phyloP scores from a whole-genome alignment of 495 filamentous ascomycete species.

The Platismatia glauca region DNA sequence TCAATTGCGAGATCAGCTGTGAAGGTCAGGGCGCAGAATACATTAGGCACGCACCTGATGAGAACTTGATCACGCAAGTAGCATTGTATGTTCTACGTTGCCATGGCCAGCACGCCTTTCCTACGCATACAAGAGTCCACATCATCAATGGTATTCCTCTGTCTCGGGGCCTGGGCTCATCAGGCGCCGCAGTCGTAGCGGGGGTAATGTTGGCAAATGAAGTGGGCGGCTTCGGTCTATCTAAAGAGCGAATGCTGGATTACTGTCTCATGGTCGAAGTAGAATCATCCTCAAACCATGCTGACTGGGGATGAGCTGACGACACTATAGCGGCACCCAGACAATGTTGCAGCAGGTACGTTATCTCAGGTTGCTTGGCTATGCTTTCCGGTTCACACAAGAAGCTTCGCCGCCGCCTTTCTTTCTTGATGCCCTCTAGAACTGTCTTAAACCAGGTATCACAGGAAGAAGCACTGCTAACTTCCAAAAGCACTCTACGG shows the following conservation, averaged over 20 bases:
- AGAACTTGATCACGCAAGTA: background rate
- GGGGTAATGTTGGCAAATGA: background rate
- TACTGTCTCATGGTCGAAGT: background rate
- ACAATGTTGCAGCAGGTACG: background rate
- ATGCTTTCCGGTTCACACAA: too few species aligned
- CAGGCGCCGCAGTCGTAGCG: background rate
- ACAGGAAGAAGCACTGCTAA: too few species aligned
- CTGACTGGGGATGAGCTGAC: too few species aligned
- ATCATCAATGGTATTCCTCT: background rate
- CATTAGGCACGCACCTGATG: background rate
- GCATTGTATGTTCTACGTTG: background rate
- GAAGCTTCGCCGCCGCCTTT: too few species aligned
- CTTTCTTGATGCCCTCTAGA: too few species aligned
- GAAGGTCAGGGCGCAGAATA: background rate
- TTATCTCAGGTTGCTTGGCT: too few species aligned
- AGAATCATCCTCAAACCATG: too few species aligned
- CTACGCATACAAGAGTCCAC: background rate
- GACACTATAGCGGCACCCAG: background rate
- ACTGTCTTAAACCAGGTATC: too few species aligned
- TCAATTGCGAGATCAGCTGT: background rate
- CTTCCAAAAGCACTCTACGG: too few species aligned
- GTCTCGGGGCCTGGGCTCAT: background rate
- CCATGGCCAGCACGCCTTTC: background rate
- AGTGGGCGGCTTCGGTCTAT: background rate
- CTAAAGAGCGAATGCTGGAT: background rate